Conservation (phyloP, 306 rosid genomes). For the Cucurbita argyrosperma region DNA sequence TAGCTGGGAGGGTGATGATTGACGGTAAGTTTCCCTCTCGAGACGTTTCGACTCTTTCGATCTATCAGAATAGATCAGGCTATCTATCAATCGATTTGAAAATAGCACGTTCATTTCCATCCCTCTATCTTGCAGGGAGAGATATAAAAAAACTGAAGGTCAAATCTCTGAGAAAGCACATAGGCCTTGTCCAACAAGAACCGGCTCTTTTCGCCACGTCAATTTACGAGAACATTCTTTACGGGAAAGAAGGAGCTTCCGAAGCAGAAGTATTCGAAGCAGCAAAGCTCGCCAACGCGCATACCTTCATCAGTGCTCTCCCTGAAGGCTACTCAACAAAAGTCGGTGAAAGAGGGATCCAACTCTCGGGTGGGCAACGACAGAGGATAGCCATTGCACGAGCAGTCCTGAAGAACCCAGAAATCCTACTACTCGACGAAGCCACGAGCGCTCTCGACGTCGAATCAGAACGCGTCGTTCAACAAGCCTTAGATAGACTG, state of each 20-base stretch:
- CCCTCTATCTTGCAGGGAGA: conserved; percentile 41
- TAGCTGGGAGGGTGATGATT: conserved; percentile 61
- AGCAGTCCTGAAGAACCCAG: conserved; percentile 75
- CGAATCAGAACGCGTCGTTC: conserved; percentile 75
- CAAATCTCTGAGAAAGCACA: conserved; percentile 66
- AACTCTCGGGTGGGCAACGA: conserved; percentile 82
- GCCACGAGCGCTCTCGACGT: conserved; percentile 90
- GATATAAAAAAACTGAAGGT: conserved; percentile 57
- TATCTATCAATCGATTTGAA: too few relatives aligned
- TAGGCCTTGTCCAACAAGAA: conserved; percentile 91
- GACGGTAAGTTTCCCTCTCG: conserved; percentile 44
- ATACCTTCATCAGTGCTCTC: conserved; percentile 61
- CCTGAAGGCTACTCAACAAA: conserved; percentile 94
- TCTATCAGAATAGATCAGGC: too few relatives aligned
- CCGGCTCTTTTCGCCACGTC: conserved; percentile 89
- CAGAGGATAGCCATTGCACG: conserved; percentile 92
- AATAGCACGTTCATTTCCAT: too few relatives aligned
- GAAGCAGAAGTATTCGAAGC: conserved; percentile 84
- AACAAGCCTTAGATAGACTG: conserved; percentile 70
- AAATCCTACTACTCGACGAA: conserved; percentile 67
- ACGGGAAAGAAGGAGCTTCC: conserved; percentile 78
- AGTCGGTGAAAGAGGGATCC: conserved; percentile 90
- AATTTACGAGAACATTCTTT: conserved; percentile 65
- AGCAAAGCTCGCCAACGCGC: conserved; percentile 85
- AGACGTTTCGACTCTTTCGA: too few relatives aligned